Evolutionary conservation across 2,329 filamentous ascomycete species (phyloP).

Genomic region (Westerdykella ornata): DNA sequence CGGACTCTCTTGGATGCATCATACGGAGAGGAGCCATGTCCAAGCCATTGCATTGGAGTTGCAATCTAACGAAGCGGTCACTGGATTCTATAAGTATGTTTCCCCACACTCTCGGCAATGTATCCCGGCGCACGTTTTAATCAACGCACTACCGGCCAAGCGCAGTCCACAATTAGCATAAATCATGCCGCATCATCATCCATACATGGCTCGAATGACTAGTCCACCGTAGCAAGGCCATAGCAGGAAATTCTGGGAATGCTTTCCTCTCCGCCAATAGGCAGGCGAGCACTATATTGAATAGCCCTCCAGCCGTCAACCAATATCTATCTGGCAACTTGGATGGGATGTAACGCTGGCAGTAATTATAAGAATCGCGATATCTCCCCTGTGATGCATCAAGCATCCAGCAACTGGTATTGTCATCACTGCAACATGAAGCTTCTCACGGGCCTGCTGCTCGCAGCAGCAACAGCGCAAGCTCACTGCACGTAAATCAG

Average conservation of each 20-base stretch:
- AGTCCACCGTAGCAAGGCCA: neutral
- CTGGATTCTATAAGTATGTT: neutral
- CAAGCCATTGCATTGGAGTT: too few species aligned
- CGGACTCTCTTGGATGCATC: too few species aligned
- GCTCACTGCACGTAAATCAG: constrained; percentile 17
- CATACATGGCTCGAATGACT: too few species aligned
- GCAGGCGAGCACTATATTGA: too few species aligned
- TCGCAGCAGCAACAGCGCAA: constrained; percentile 15
- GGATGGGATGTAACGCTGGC: neutral
- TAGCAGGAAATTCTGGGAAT: neutral
- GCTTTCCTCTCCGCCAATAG: neutral
- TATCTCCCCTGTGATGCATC: neutral
- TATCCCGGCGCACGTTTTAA: constrained; percentile 2
- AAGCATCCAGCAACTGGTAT: neutral
- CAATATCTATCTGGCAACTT: neutral
- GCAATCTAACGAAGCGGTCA: too few species aligned
- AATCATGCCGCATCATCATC: too few species aligned
- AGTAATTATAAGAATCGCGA: neutral
- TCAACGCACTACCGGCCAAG: neutral
- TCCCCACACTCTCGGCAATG: constrained; percentile 8
- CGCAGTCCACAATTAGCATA: neutral
- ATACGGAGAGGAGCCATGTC: too few species aligned
- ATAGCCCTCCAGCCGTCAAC: too few species aligned
- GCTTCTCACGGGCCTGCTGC: constrained; percentile 12
- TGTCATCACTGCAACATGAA: constrained; percentile 11